Percentiles rank a stretch among this genome's conserved stretches.
phyloP scores from a whole-genome alignment of 352 stramenopile species.

The Phytophthora aleatoria region DNA sequence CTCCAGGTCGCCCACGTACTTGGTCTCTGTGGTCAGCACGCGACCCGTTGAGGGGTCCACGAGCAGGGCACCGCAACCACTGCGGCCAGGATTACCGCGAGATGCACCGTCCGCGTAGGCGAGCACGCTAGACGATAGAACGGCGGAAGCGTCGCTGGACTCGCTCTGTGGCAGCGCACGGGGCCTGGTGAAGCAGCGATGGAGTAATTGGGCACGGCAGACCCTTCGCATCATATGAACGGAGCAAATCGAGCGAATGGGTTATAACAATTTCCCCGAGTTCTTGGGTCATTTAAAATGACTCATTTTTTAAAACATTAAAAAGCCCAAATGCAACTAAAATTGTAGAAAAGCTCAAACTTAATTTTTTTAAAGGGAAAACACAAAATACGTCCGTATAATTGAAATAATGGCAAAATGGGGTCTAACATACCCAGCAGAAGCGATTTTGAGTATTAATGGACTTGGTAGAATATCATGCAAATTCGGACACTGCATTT shows the following conservation, averaged over 20 bases:
- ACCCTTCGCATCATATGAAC: constrained; percentile 4
- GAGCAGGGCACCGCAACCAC: constrained; percentile 67
- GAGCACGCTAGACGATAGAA: constrained; percentile 20
- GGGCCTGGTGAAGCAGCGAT: constrained; percentile 12
- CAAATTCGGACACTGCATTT: no score
- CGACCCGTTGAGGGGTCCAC: constrained; percentile 40
- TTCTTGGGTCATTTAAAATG: no score
- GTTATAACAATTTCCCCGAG: neutral
- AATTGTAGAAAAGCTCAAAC: no score
- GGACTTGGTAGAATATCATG: no score
- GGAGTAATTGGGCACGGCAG: neutral
- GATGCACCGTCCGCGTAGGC: constrained; percentile 73
- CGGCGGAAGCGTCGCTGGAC: neutral
- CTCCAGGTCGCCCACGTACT: constrained; percentile 61
- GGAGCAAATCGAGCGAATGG: neutral
- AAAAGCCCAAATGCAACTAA: no score
- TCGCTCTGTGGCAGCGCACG: constrained; percentile 2
- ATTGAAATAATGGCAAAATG: no score
- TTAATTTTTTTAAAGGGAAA: no score
- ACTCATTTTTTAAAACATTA: no score
- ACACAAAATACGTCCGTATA: no score
- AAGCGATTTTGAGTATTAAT: no score
- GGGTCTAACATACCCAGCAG: no score
- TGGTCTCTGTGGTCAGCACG: constrained; percentile 47
- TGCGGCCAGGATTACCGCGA: constrained; percentile 70